Percentiles rank a stretch among this genome's conserved stretches.
phyloP scores from a whole-genome alignment of 2,329 filamentous ascomycete species.

The Sodiomyces alkalinus region DNA sequence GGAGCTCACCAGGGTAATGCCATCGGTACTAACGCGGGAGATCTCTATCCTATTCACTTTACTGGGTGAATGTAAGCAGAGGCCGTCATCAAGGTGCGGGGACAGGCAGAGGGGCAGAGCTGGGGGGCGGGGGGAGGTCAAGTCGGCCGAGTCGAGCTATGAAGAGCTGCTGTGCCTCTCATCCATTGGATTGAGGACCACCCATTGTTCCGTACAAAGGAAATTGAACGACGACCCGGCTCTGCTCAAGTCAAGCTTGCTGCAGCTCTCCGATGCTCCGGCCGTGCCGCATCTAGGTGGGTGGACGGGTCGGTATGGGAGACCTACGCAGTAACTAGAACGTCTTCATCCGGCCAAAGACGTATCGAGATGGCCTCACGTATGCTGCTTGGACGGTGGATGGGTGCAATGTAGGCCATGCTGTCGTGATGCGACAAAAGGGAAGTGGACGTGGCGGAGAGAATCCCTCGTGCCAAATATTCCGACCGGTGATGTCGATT shows the following conservation, averaged over 20 bases:
- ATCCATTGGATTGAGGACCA: no score
- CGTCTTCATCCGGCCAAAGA: slow-evolving; percentile 58
- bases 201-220: no score
- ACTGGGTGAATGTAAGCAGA: slow-evolving; percentile 27
- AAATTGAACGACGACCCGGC: no score
- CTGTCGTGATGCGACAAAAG: slow-evolving; percentile 5
- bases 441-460: background rate
- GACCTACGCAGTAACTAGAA: slow-evolving; percentile 73
- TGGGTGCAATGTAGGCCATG: slow-evolving; percentile 92
- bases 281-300: no score
- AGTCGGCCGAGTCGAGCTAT: no score
- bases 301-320: background rate
- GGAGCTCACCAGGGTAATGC: slow-evolving; percentile 49
- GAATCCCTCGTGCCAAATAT: no score
- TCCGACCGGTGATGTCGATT: no score
- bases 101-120: background rate
- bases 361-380: slow-evolving; percentile 73
- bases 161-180: no score
- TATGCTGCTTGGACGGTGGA: slow-evolving; percentile 83
- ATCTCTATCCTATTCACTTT: slow-evolving; percentile 79
- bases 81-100: background rate
- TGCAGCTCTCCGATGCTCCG: no score
- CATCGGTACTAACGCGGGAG: slow-evolving; percentile 53
- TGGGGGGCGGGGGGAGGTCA: no score
- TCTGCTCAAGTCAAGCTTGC: no score